Evolutionary conservation across 306 rosid genomes (phyloP).

Genomic region (Carpinus fangiana): DNA sequence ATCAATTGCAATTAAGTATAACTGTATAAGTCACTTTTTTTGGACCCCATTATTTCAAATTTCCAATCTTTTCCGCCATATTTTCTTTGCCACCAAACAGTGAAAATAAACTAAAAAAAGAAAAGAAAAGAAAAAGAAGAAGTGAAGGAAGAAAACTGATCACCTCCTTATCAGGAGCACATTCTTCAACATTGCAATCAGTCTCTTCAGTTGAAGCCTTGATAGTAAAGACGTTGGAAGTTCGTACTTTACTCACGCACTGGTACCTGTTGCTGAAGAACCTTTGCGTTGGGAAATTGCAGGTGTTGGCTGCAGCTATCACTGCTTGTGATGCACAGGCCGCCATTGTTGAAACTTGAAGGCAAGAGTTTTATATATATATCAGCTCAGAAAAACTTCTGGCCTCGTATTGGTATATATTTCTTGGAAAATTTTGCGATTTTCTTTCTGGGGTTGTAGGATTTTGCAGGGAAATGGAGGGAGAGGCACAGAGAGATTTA

Average conservation of each 20-base stretch:
- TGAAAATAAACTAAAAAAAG: background rate
- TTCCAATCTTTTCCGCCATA: background rate
- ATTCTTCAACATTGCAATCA: constrained; percentile 86
- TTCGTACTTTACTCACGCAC: constrained; percentile 29
- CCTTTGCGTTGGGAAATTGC: constrained; percentile 42
- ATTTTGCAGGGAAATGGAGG: background rate
- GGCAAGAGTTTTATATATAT: background rate
- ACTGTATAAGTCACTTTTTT: background rate
- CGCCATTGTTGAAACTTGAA: constrained; percentile 46
- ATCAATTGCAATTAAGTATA: constrained; percentile 10
- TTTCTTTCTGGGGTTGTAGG: background rate
- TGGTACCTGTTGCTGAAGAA: constrained; percentile 43
- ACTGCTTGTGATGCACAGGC: constrained; percentile 69
- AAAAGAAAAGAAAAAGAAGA: background rate
- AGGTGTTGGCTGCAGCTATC: constrained; percentile 57
- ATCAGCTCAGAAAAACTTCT: constrained; percentile 9
- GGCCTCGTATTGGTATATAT: background rate
- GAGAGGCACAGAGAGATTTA: background rate
- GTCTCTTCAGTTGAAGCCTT: constrained; percentile 72
- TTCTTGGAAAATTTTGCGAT: background rate
- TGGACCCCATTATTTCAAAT: background rate
- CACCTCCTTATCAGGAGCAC: constrained; percentile 98
- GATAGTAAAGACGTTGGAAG: constrained; percentile 29
- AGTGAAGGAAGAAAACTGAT: constrained; percentile 8
- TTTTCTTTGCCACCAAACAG: constrained; percentile 2